Conservation (phyloP, 1,284 basidiomycete genomes). For the Crucibulum cyathiforme region DNA sequence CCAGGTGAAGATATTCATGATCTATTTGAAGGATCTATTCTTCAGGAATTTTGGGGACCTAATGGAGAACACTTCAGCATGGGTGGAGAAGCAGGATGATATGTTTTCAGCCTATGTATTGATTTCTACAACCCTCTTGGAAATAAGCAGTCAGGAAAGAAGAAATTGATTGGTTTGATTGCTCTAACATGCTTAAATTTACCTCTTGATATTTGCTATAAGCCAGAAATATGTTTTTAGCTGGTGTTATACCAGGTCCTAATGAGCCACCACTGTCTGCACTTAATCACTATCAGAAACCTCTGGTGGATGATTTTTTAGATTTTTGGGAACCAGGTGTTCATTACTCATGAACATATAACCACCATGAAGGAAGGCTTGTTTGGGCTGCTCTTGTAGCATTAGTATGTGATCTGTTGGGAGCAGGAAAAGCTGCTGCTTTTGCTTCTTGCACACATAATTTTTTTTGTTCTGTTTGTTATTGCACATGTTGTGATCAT, state of each 20-base stretch:
- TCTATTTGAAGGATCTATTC: slow-evolving; percentile 8
- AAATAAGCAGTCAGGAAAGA: slow-evolving; percentile 35
- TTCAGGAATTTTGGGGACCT: slow-evolving; percentile 9
- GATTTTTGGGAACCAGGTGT: slow-evolving; percentile 36
- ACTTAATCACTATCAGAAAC: slow-evolving; percentile 34
- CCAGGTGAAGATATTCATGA: slow-evolving; percentile 4
- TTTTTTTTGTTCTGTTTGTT: slow-evolving; percentile 30
- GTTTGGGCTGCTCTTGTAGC: slow-evolving; percentile 24
- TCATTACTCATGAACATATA: slow-evolving; percentile 21
- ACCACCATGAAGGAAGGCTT: slow-evolving; percentile 15
- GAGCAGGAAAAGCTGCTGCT: slow-evolving; percentile 27
- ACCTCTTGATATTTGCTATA: slow-evolving; percentile 24
- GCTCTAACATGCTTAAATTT: slow-evolving; percentile 36
- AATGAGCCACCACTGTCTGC: slow-evolving; percentile 20
- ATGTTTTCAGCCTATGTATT: slow-evolving; percentile 34
- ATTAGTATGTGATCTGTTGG: slow-evolving; percentile 34
- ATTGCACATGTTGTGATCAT: slow-evolving; percentile 14
- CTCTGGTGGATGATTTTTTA: slow-evolving; percentile 34
- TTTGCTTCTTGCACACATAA: slow-evolving; percentile 12
- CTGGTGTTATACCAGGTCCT: slow-evolving; percentile 36
- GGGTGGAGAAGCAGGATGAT: slow-evolving; percentile 14
- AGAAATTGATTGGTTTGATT: slow-evolving; percentile 37
- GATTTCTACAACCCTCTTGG: slow-evolving; percentile 47
- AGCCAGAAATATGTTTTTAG: slow-evolving; percentile 37
- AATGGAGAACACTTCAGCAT: slow-evolving; percentile 7